These are phyloP conservation scores for Oidiodendron maius DNA, from an alignment of 495 filamentous ascomycete species.

Conservation along the genomic window DNA sequence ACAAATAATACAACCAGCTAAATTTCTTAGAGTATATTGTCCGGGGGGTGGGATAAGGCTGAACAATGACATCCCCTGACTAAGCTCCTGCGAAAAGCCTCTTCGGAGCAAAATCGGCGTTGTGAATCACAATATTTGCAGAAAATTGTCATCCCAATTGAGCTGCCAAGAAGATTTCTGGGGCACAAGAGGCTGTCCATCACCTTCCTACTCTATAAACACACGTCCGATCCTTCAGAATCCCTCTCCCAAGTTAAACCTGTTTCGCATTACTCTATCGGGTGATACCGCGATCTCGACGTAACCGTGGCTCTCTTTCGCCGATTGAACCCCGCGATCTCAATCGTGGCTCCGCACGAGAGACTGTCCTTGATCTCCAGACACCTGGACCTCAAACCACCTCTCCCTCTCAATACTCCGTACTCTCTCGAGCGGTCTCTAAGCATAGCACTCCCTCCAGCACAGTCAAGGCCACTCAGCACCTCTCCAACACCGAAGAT, in stretches of 20 bases:
- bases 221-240: not conserved
- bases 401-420: slow-evolving; percentile 58
- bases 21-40: too few species aligned
- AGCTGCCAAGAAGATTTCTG: too few species aligned
- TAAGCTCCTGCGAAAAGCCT: too few species aligned
- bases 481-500: slow-evolving; percentile 41
- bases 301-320: slow-evolving; percentile 22
- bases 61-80: too few species aligned
- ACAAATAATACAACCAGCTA: too few species aligned
- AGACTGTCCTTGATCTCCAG: slow-evolving; percentile 75
- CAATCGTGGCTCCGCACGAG: slow-evolving; percentile 53
- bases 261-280: slow-evolving; percentile 11
- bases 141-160: too few species aligned
- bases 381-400: slow-evolving; percentile 64
- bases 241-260: not conserved
- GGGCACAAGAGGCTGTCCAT: too few species aligned
- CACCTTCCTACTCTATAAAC: too few species aligned
- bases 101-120: too few species aligned
- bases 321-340: slow-evolving; percentile 25
- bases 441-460: slow-evolving; percentile 22
- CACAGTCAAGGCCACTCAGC: slow-evolving; percentile 19
- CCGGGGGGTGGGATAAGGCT: too few species aligned
- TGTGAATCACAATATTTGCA: too few species aligned
- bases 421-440: slow-evolving; percentile 44
- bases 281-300: slow-evolving; percentile 11